Evolutionary conservation across 345 rosid species (phyloP), one percentile per base, ranked within the genome.

Genomic region (Salix koriyanagi): DNA sequence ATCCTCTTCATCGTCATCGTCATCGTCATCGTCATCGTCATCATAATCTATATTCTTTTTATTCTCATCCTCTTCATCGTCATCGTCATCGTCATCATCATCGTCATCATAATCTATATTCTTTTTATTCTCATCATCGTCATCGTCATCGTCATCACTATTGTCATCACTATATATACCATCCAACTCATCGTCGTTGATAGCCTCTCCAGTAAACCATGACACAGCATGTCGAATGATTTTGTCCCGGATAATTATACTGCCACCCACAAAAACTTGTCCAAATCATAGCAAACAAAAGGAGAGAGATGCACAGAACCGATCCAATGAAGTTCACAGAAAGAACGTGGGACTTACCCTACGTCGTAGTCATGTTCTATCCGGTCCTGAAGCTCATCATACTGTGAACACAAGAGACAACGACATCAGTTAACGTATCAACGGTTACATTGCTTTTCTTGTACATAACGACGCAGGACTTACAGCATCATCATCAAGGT

Each of bases 191-290:
- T 66, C 76, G 25, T 34, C 76, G 56, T 65, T 42, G 19, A 67
- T 65, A 26, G 72, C 76, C 76, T 78, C 76, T 50, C 81, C 73
- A 6, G 81, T 78, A 52, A 34, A 78, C 81, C 81, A 78, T 52
- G 81, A 78, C 30, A 78, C 68, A 18, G 81, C 81, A 72, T 72
- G 76, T 6, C 67, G 81, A 28, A 72, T 78, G 41, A 78, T 78
- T 73, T 78, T 78, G 72, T 78, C 76, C 67, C 76, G 76, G 65
- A 66, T 66, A 19, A 67, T 66, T 25, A 76, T 71, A 23, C 81
- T 75, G 2, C 25, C n/a, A 75, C 9, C 46, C 34, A 34, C 18
- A 50, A 75, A 42, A 48, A 11, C 16, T 3, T 32, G 36, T 3
- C 66, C n/a, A 30, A 54, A 56, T n/a, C n/a, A 65, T 9, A 25